Evolutionary conservation across 208 protist genomes (phyloP), one percentile per base, ranked within the genome.

Genomic region (Trypanosoma mega): DNA sequence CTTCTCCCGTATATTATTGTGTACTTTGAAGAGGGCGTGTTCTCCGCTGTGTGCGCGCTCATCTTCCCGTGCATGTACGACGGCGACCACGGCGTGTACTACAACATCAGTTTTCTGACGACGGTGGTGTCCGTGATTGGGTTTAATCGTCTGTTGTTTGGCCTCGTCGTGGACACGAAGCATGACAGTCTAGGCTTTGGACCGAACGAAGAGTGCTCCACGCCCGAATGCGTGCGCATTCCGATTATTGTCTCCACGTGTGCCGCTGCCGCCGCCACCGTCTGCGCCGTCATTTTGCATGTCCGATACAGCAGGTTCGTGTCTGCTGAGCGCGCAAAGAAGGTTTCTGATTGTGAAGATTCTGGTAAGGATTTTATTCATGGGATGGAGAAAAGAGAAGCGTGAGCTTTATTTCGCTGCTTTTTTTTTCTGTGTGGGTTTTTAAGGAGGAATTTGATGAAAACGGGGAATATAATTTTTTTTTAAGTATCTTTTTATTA

Each of bases 1-100:
- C 66, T 88, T 30, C 61, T 88, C 30, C 81, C 81, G 30, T 88
- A 82, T 67, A 81, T 88, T 23, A 50, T 88, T 36, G 60, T 84
- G 26, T 88, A 88, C 63, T 80, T 88, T 37, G 50, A 71, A 73
- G 69, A 82, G 30, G 79, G 75, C 53, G 63, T 79, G 41, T 77
- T 63, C 33, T 68, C 75, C 2, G 65, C 60, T 16, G 36, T 82
- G 41, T 68, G 69, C 39, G 72, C 75, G 6, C 72, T 86, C 23
- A 74, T 82, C 50, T 76, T 82, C 66, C 68, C 75, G 21, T 82
- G 66, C 44, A 44, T 82, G 9, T 80, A 77, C 26, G 71, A 79
- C 61, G 57, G 56, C 31, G 54, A 74, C 46, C 78, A 81, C 52
- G 66, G 63, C 53, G 71, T 72, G 30, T 72, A 82, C 21, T 80